Base-by-base conservation (phyloP, 176 grass and related monocot genomes). In the Ensete ventricosum region DNA sequence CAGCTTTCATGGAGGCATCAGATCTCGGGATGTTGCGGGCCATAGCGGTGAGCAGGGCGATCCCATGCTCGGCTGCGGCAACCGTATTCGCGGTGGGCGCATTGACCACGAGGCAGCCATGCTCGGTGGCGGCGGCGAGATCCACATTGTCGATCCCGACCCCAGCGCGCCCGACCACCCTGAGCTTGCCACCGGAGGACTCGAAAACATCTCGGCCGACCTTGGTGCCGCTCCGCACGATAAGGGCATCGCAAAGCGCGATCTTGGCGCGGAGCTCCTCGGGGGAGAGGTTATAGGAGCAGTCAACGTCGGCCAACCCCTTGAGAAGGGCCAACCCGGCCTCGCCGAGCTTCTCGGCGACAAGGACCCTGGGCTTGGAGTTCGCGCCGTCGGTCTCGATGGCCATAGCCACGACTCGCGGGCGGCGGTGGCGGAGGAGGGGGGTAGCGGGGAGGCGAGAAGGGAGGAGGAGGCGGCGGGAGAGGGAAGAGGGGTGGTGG, bases 201-300 rank as follows among this genome's bases (percentile, higher is more conserved):
- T 75, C 73, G 25, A 75, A 62, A 14, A 75, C 73, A 2, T 60
- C 54, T 54, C 73, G 73, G 73, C 26, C 55, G 55, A 75, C 73
- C 73, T 75, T 75, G 26, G 73, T 75, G 73, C 73, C 73, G 16
- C 73, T 75, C 25, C 73, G 73, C 73, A 75, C 55, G 55, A 75
- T 75, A 26, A 75, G 73, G 26, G 73, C 55, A n/a, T 75, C 73
- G 73, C 73, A 75, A 2, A n/a, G 16, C 53, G 55, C 13, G 73
- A 75, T 59, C 73, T 75, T 75, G 73, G 73, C 26, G 25, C 55
- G 27, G 55, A 75, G 54, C 16, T 75, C 73, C 73, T 75, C 73
- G 2, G 55, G 73, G 24, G 73, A 59, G 73, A 75, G 55, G 26
- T 75, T 75, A 27, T 75, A 75, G 25, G 73, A 75, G 53, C 73